A percentile compares a stretch with the other conserved stretches of the same genome.
Evolutionary conservation across 768 basidiomycete species (phyloP).

Genomic region (Suillus sp.): DNA sequence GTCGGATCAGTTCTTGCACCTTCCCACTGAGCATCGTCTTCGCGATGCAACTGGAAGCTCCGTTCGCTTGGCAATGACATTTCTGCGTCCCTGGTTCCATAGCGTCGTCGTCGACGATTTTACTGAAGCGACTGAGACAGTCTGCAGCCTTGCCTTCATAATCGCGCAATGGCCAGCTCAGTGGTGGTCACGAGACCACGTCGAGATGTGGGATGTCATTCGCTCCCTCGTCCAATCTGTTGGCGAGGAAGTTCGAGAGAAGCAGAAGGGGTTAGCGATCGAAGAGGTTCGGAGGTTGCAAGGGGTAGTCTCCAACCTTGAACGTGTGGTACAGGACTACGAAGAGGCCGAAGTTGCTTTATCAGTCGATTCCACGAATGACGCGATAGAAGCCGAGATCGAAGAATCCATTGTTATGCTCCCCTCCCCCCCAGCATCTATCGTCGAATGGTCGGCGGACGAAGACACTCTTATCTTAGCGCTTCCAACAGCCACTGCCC

Average conservation of each 20-base stretch:
- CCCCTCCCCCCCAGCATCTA: constrained; percentile 22
- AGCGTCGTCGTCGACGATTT: constrained; percentile 44
- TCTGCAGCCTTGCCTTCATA: constrained; percentile 46
- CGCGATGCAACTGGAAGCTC: constrained; percentile 69
- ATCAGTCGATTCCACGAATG: constrained; percentile 22
- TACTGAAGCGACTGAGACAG: constrained; percentile 38
- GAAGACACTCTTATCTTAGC: constrained; percentile 1
- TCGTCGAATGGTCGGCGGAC: constrained; percentile 19
- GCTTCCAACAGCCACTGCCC: constrained; percentile 9
- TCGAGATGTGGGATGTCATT: constrained; percentile 61
- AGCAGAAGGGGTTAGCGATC: constrained; percentile 41
- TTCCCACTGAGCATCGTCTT: constrained; percentile 56
- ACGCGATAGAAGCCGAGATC: constrained; percentile 16
- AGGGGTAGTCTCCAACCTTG: constrained; percentile 51
- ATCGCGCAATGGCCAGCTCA: constrained; percentile 70
- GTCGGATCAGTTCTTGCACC: constrained; percentile 60
- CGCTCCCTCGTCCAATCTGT: constrained; percentile 60
- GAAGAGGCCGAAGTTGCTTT: constrained; percentile 35
- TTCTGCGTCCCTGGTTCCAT: constrained; percentile 75
- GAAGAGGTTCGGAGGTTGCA: constrained; percentile 53
- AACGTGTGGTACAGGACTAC: constrained; percentile 46
- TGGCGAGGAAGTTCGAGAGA: constrained; percentile 64
- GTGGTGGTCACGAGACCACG: constrained; percentile 67
- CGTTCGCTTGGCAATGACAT: constrained; percentile 64
- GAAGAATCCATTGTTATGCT: constrained; percentile 17